These are phyloP conservation scores for Rhodotorula sp. DNA, from an alignment of 1,284 basidiomycete genomes.

Conservation along the genomic window DNA sequence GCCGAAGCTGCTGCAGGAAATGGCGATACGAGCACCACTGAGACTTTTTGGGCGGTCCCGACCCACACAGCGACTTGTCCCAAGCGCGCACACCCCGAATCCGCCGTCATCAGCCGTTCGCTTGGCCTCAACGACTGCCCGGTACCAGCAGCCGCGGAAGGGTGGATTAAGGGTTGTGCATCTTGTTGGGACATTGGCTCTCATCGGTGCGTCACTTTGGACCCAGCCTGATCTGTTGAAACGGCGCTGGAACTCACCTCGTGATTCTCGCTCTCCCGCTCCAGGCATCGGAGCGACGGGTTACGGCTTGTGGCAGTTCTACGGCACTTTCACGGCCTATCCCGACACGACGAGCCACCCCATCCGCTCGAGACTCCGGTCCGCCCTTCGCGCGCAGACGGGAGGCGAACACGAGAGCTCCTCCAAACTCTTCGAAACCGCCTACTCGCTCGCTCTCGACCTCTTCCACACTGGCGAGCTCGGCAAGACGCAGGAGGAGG, in stretches of 20 bases:
- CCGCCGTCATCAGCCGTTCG: background rate
- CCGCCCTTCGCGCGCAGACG: conserved; percentile 25
- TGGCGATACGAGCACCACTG: too few species aligned
- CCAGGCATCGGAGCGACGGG: conserved; percentile 34
- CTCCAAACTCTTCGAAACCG: conserved; percentile 22
- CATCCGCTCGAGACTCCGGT: conserved; percentile 32
- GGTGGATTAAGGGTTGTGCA: conserved; percentile 33
- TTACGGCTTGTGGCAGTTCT: conserved; percentile 37
- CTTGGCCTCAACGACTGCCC: background rate
- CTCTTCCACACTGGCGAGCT: conserved; percentile 13
- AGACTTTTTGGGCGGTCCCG: too few species aligned
- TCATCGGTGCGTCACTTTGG: conserved; percentile 21
- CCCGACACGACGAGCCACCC: conserved; percentile 28
- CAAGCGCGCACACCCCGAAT: background rate
- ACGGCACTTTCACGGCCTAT: conserved; percentile 34
- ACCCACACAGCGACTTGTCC: background rate
- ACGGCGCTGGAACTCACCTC: background rate
- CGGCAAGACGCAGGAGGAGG: conserved; percentile 9
- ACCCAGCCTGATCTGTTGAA: background rate
- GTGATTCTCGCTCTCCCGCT: too few species aligned
- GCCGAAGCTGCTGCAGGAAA: too few species aligned
- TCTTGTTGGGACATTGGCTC: conserved; percentile 26
- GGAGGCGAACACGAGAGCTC: conserved; percentile 17
- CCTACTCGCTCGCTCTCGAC: conserved; percentile 30
- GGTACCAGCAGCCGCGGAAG: background rate